Conservation (phyloP, 257 asterid species). For the Scutellaria barbata region DNA sequence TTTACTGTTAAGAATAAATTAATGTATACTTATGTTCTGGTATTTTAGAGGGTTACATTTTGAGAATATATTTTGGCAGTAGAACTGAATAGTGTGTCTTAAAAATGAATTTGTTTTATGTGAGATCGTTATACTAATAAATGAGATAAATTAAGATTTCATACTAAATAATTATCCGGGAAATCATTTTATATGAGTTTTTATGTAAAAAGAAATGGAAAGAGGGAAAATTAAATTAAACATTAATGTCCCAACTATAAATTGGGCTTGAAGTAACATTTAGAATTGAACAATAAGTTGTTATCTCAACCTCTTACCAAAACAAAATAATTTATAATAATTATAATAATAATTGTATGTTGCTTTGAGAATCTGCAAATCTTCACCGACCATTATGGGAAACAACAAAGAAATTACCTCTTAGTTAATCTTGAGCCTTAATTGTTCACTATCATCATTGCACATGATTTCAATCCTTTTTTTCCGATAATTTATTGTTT, state of each 20-base stretch:
- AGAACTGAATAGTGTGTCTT: too few relatives aligned
- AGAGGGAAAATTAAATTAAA: not conserved
- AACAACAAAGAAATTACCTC: constrained; percentile 33
- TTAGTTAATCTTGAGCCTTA: constrained; percentile 28
- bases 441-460: constrained; percentile 33
- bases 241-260: not conserved
- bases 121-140: too few relatives aligned
- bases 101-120: too few relatives aligned
- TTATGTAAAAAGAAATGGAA: not conserved
- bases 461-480: constrained; percentile 34
- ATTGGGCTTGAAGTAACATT: not conserved
- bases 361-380: constrained; percentile 1
- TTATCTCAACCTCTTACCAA: constrained; percentile 13
- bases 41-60: too few relatives aligned
- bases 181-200: too few relatives aligned
- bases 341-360: not conserved
- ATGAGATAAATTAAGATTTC: too few relatives aligned
- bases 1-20: too few relatives aligned
- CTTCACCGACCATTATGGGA: constrained; percentile 35
- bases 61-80: too few relatives aligned
- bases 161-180: too few relatives aligned
- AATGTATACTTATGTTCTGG: too few relatives aligned
- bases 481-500: not conserved
- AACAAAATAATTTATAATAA: not conserved
- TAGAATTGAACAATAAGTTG: not conserved